phyloP scores from a whole-genome alignment of 1,139 yeast genomes.

The Eremothecium coryli region DNA sequence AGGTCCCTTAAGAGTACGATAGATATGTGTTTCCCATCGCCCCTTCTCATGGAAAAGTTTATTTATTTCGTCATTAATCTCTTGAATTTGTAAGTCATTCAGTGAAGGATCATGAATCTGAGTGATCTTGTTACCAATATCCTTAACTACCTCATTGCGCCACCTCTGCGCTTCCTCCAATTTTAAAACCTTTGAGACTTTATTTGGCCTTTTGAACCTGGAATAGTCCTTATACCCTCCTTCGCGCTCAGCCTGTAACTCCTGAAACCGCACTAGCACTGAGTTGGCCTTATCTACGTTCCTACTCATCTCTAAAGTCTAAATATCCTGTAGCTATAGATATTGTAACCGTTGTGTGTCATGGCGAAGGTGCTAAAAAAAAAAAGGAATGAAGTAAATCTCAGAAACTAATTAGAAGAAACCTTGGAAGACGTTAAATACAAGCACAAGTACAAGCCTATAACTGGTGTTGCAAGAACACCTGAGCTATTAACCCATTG shows the following conservation, averaged over 20 bases:
- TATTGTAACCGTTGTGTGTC: too few relatives aligned
- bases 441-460: too few relatives aligned
- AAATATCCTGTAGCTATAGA: neutral
- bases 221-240: slow-evolving; percentile 50
- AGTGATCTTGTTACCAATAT: slow-evolving; percentile 52
- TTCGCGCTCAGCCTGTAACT: slow-evolving; percentile 47
- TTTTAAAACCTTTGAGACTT: slow-evolving; percentile 44
- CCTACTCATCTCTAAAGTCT: slow-evolving; percentile 46
- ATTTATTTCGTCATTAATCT: slow-evolving; percentile 68
- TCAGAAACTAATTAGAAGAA: too few relatives aligned
- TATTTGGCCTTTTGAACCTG: slow-evolving; percentile 53
- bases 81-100: slow-evolving; percentile 56
- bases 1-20: slow-evolving; percentile 55
- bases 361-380: too few relatives aligned
- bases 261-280: slow-evolving; percentile 56
- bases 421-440: too few relatives aligned
- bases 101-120: slow-evolving; percentile 56
- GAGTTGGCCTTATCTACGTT: slow-evolving; percentile 71
- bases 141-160: slow-evolving; percentile 56
- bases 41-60: slow-evolving; percentile 54
- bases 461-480: too few relatives aligned
- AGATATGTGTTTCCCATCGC: slow-evolving; percentile 72
- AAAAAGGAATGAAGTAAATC: too few relatives aligned
- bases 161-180: slow-evolving; percentile 69
- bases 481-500: too few relatives aligned